Conservation (phyloP, 352 stramenopile genomes). For the Globisporangium lucens region DNA sequence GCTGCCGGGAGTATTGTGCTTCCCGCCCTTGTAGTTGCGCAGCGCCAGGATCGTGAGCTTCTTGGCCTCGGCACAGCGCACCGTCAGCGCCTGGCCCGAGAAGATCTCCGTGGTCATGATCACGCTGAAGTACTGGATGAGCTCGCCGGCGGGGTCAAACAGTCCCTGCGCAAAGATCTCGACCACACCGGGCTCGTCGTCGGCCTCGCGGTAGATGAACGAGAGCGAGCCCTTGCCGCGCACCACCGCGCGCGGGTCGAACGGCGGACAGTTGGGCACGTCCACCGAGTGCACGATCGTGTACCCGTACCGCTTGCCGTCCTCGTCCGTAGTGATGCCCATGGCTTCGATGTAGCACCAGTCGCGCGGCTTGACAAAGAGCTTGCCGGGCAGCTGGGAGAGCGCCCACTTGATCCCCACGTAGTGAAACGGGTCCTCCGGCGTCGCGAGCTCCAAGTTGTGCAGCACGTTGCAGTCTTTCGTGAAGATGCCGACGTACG, state of each 20-base stretch:
- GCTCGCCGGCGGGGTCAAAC: slow-evolving; percentile 37
- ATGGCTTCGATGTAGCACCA: slow-evolving; percentile 42
- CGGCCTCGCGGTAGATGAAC: slow-evolving; percentile 37
- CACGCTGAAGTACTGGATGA: slow-evolving; percentile 29
- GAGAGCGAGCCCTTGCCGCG: slow-evolving; percentile 32
- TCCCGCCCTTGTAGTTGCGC: slow-evolving; percentile 6
- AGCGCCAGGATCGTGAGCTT: slow-evolving; percentile 45
- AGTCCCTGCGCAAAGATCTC: slow-evolving; percentile 43
- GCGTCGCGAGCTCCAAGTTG: slow-evolving; percentile 37
- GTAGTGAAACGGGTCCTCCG: slow-evolving; percentile 41
- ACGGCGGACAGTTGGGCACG: slow-evolving; percentile 36
- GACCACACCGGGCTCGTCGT: slow-evolving; percentile 27
- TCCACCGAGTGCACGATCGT: slow-evolving; percentile 46
- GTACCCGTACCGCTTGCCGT: slow-evolving; percentile 37
- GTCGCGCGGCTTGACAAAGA: slow-evolving; percentile 27
- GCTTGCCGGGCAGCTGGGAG: slow-evolving; percentile 30
- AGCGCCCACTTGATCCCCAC: slow-evolving; percentile 53
- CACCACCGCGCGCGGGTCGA: slow-evolving; percentile 25
- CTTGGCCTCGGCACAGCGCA: slow-evolving; percentile 49
- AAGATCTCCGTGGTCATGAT: slow-evolving; percentile 37
- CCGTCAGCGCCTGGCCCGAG: slow-evolving; percentile 28
- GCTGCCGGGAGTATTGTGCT: no score
- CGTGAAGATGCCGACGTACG: slow-evolving; percentile 29
- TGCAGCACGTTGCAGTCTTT: slow-evolving; percentile 41
- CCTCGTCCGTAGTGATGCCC: slow-evolving; percentile 34